Percentiles rank a stretch among this genome's conserved stretches.
Conservation (phyloP, 306 rosid species). For the Corylus avellana region DNA sequence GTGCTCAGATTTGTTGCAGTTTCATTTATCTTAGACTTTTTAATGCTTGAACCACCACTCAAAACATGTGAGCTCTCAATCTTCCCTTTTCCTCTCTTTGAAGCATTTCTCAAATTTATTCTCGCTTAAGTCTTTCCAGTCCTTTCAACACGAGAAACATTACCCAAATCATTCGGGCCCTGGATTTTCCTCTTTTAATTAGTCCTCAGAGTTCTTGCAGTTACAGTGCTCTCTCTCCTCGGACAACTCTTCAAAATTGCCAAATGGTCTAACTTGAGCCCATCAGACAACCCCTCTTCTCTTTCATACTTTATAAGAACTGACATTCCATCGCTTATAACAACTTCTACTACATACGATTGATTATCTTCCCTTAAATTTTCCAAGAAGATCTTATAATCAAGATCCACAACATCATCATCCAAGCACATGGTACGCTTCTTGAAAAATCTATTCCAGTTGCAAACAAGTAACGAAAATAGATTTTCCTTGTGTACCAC, state of each 20-base stretch:
- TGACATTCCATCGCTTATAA: too few species aligned
- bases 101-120: conserved; percentile 13
- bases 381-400: too few species aligned
- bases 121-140: neutral
- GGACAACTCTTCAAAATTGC: neutral
- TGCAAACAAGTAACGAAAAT: too few species aligned
- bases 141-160: conserved; percentile 9
- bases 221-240: conserved; percentile 13
- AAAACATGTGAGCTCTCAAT: neutral
- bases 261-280: neutral
- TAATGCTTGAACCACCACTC: neutral
- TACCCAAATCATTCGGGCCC: neutral
- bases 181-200: neutral
- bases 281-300: too few species aligned
- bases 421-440: too few species aligned
- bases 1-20: neutral
- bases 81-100: neutral
- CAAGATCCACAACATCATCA: too few species aligned
- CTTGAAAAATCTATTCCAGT: too few species aligned
- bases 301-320: too few species aligned
- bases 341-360: too few species aligned
- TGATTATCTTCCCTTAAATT: too few species aligned
- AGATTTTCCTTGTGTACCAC: too few species aligned
- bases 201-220: conserved; percentile 8
- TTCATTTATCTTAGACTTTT: neutral